These are phyloP conservation scores for Brachypodium distachyon DNA, from an alignment of 202 grass and related monocot species.

Conservation along the genomic window DNA sequence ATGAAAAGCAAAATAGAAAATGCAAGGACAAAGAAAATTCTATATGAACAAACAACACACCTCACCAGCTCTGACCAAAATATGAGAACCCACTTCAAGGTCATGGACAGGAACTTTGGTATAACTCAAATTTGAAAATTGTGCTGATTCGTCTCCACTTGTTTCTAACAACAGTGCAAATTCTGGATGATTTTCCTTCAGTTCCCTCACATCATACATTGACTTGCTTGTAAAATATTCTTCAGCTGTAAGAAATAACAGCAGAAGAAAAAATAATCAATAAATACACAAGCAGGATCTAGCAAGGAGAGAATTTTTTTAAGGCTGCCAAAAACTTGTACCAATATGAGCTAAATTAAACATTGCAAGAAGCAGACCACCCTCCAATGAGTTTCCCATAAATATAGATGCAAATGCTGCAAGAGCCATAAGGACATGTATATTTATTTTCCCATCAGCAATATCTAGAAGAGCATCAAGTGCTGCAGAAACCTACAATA, in stretches of 20 bases:
- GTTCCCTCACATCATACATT: slow-evolving; percentile 94
- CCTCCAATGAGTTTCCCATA: slow-evolving; percentile 96
- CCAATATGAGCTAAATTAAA: slow-evolving; percentile 98
- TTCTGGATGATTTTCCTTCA: slow-evolving; percentile 89
- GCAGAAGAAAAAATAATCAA: not conserved
- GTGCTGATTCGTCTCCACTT: slow-evolving; percentile 34
- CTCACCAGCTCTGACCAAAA: slow-evolving; percentile 97
- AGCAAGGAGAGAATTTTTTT: not conserved
- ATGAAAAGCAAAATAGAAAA: not conserved
- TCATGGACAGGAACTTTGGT: slow-evolving; percentile 86
- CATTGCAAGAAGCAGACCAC: slow-evolving; percentile 94
- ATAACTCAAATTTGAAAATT: slow-evolving; percentile 79
- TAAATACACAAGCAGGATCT: not conserved
- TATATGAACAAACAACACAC: slow-evolving; percentile 45
- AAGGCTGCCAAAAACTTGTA: slow-evolving; percentile 23
- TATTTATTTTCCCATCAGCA: slow-evolving; percentile 84
- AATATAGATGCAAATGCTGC: slow-evolving; percentile 98
- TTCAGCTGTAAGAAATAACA: slow-evolving; percentile 51
- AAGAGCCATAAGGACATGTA: slow-evolving; percentile 97
- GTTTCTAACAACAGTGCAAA: slow-evolving; percentile 78
- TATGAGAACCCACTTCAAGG: slow-evolving; percentile 85
- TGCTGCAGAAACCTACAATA: slow-evolving; percentile 74
- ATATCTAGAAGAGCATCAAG: slow-evolving; percentile 94
- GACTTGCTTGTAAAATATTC: slow-evolving; percentile 94
- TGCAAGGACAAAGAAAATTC: not conserved